Percentiles rank a stretch among this genome's conserved stretches.
phyloP scores from a whole-genome alignment of 306 rosid species.

The Malus sieversii region DNA sequence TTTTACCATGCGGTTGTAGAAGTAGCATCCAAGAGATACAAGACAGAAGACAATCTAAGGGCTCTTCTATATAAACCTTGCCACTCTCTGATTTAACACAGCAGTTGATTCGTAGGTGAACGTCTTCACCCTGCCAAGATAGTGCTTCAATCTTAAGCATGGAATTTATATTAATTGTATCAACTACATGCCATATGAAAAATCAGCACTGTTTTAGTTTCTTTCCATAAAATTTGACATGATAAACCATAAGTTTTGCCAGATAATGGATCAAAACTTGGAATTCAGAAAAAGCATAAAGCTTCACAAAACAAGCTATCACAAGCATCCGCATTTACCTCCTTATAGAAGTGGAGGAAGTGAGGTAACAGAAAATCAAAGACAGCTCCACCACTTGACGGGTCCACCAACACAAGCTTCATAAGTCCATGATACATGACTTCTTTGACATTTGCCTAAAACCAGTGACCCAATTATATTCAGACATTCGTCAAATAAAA shows the following conservation, averaged over 20 bases:
- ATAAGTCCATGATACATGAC: conserved; percentile 33
- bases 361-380: conserved; percentile 41
- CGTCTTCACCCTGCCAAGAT: conserved; percentile 19
- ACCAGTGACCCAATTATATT: background rate
- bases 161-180: background rate
- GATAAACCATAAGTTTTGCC: background rate
- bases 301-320: background rate
- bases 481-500: background rate
- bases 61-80: conserved; percentile 26
- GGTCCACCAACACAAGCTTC: conserved; percentile 32
- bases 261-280: background rate
- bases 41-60: conserved; percentile 29
- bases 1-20: conserved; percentile 23
- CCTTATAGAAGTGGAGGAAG: conserved; percentile 22
- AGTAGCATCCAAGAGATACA: conserved; percentile 35
- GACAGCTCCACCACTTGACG: conserved; percentile 23
- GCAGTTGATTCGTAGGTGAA: conserved; percentile 17
- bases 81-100: conserved; percentile 30
- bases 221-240: background rate
- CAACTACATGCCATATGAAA: background rate
- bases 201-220: background rate
- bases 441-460: conserved; percentile 35
- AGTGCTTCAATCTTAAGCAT: background rate
- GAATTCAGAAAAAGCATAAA: background rate
- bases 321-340: conserved; percentile 17